These are phyloP conservation scores for Penicillium cinerascens DNA, from an alignment of 495 filamentous ascomycete genomes.

Conservation along the genomic window DNA sequence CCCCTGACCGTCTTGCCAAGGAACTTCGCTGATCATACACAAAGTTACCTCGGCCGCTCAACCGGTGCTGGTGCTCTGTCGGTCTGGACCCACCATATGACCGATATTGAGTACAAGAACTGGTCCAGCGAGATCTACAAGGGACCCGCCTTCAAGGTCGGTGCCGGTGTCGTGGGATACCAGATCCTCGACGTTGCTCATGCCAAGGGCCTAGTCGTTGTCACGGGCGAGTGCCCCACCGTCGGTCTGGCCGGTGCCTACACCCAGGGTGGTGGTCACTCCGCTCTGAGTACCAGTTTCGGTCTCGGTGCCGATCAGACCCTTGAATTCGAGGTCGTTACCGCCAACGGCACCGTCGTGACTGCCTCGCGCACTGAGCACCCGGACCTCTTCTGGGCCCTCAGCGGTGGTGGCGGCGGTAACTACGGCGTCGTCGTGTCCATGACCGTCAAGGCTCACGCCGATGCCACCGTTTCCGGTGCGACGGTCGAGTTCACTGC, in stretches of 20 bases:
- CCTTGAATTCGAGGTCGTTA: conserved; percentile 61
- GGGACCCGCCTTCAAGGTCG: conserved; percentile 54
- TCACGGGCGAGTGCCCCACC: conserved; percentile 38
- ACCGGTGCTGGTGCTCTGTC: conserved; percentile 54
- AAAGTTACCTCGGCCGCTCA: conserved; percentile 54
- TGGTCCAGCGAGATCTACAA: conserved; percentile 41
- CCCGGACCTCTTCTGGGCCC: conserved; percentile 64
- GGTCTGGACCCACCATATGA: conserved; percentile 58
- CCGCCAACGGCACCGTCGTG: conserved; percentile 48
- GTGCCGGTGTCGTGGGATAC: conserved; percentile 49
- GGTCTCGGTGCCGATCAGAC: conserved; percentile 64
- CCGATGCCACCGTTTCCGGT: conserved; percentile 35
- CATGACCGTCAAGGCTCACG: conserved; percentile 45
- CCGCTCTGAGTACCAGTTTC: conserved; percentile 47
- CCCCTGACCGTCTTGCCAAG: not conserved
- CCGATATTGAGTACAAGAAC: conserved; percentile 37
- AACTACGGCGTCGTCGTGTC: conserved; percentile 61
- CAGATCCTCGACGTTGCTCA: conserved; percentile 48
- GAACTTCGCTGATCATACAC: not conserved
- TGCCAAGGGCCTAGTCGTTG: conserved; percentile 25
- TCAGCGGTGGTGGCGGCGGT: conserved; percentile 63
- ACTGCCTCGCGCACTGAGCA: conserved; percentile 52
- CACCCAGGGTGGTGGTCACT: conserved; percentile 61
- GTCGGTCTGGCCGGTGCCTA: conserved; percentile 55
- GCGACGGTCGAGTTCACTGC: conserved; percentile 28